phyloP scores from a whole-genome alignment of 768 basidiomycete species.

The Boletus fagicola region DNA sequence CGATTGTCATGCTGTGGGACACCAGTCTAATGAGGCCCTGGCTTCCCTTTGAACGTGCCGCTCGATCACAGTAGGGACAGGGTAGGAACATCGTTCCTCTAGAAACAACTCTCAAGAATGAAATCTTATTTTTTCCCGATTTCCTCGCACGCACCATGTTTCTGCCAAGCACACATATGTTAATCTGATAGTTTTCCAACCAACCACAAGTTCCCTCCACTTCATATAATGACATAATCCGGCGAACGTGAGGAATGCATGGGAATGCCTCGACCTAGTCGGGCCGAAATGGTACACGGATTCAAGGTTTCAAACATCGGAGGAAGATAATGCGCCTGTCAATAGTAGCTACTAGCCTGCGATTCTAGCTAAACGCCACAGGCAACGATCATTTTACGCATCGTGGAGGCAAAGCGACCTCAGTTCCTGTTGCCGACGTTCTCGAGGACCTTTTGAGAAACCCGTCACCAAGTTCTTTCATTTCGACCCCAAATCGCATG shows the following conservation, averaged over 20 bases:
- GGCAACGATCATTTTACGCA: constrained; percentile 12
- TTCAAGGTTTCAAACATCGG: constrained; percentile 9
- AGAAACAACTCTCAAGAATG: constrained; percentile 11
- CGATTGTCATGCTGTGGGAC: constrained; percentile 5
- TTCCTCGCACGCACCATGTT: constrained; percentile 11
- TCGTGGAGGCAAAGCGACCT: constrained; percentile 2
- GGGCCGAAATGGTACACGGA: constrained; percentile 1
- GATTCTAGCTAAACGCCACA: constrained; percentile 14
- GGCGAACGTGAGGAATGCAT: constrained; percentile 13
- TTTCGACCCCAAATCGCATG: neutral
- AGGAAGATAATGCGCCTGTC: constrained; percentile 7
- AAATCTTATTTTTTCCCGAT: constrained; percentile 2
- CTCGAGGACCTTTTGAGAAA: neutral
- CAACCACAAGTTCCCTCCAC: neutral
- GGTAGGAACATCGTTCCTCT: neutral
- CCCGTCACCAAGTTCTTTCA: neutral
- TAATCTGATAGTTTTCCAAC: constrained; percentile 8
- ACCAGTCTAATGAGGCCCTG: neutral
- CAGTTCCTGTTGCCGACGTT: constrained; percentile 6
- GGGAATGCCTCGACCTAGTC: constrained; percentile 20
- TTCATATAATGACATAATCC: constrained; percentile 7
- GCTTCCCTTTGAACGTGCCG: constrained; percentile 4
- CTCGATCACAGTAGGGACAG: constrained; percentile 3
- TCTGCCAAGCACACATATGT: constrained; percentile 9
- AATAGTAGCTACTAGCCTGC: neutral